These are phyloP conservation scores for Cymbidium sinense DNA, from an alignment of 106 monocot species.

Conservation along the genomic window DNA sequence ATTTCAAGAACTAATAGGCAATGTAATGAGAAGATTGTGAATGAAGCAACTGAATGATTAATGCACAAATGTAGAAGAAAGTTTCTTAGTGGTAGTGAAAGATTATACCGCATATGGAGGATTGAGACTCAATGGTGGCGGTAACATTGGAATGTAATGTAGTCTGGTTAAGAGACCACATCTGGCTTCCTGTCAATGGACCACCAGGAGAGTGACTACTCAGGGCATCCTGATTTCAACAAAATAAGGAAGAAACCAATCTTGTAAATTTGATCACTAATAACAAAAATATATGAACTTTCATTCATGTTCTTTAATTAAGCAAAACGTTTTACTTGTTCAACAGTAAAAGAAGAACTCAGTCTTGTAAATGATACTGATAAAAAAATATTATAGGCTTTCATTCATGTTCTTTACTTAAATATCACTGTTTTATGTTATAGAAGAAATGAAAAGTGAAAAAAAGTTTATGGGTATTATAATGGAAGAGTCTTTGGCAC, in stretches of 20 bases:
- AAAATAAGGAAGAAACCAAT: neutral
- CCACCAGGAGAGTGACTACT: constrained; percentile 5
- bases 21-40: neutral
- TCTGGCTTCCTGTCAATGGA: constrained; percentile 9
- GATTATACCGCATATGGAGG: constrained; percentile 15
- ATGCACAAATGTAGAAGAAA: neutral
- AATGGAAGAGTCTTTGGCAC: no score
- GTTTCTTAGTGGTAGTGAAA: neutral
- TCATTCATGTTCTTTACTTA: neutral
- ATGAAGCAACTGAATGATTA: constrained; percentile 2
- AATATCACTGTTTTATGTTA: neutral
- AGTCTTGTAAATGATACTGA: neutral
- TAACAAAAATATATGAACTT: neutral
- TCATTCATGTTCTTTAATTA: constrained; percentile 2
- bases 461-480: no score
- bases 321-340: neutral
- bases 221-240: constrained; percentile 17
- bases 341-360: neutral
- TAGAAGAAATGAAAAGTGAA: no score
- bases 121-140: constrained; percentile 43
- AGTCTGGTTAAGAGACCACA: constrained; percentile 31
- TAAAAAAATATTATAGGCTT: neutral
- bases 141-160: constrained; percentile 30
- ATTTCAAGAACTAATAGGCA: neutral
- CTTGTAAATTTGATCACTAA: neutral